Evolutionary conservation across 768 basidiomycete genomes (phyloP), one percentile per base, ranked within the genome.

Genomic region (Lentinula edodes): DNA sequence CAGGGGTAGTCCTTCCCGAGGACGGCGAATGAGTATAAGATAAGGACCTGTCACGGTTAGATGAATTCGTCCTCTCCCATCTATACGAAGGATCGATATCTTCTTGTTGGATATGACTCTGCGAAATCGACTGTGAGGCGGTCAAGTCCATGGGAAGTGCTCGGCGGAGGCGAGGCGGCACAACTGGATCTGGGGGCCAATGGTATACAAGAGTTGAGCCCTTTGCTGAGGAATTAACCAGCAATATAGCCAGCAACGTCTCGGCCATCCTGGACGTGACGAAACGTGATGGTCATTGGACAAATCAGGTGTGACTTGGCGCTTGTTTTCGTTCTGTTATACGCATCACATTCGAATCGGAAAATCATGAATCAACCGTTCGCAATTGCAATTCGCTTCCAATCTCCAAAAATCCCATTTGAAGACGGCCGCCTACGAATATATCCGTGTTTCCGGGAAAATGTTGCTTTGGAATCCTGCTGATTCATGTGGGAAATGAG

Each of bases 161-260:
- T 54, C 94, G 86, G 56, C 84, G 82, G 34, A 96, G 82, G 61
- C 95, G 81, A 4, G 86, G 79, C 5, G 85, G 80, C 1, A 84
- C 74, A 12, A 75, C 67, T 13, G 93, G 91, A 13, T 77, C 78
- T 13, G 91, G 88, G 0, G 95, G 95, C 89, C 93, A 96, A 64
- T 90, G 81, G 70, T 87, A 94, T 57, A 93, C 88, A 5, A 94
- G 75, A 65, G 78, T 88, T 9, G 87, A 84, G 32, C 90, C 91
- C 68, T 87, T 90, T 6, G 91, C 87, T 8, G 93, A 94, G 12
- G 88, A 87, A 5, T 91, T 91, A 46, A 93, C 90, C 39, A 97
- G 83, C 4, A 95, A 74, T 63, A 96, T 79, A 9, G 91, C 88
- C 52, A 95, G 76, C 36, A 97, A 81, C 2, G 87, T 86, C 73